A percentile compares a stretch with the other conserved stretches of the same genome.
Conservation (phyloP, 2,329 filamentous ascomycete genomes). For the Cladosporium sp. region DNA sequence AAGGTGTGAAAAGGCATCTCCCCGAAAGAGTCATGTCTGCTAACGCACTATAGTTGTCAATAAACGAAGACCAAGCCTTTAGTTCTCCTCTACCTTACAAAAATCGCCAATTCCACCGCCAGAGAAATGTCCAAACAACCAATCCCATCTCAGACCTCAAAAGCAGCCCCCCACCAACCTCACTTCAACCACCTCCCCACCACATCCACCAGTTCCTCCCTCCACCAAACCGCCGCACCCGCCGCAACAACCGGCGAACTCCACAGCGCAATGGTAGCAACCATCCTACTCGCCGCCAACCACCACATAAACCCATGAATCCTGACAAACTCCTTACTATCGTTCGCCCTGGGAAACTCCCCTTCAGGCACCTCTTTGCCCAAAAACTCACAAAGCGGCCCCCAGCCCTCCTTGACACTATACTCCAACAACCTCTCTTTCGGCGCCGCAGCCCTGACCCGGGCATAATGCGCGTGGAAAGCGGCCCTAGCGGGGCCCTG, state of each 20-base stretch:
- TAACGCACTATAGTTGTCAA: too few relatives aligned
- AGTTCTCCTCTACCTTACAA: too few relatives aligned
- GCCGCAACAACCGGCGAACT: neutral
- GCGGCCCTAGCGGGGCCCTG: conserved; percentile 5
- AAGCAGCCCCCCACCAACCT: neutral
- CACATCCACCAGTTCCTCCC: neutral
- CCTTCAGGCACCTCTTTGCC: neutral
- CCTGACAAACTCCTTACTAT: conserved; percentile 14
- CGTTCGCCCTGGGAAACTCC: conserved; percentile 10
- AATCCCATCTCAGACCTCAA: too few relatives aligned
- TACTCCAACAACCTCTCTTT: conserved; percentile 14
- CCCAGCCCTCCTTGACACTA: conserved; percentile 9
- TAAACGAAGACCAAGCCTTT: too few relatives aligned
- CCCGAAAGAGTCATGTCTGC: too few relatives aligned
- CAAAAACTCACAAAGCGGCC: conserved; percentile 7
- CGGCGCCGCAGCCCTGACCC: conserved; percentile 1
- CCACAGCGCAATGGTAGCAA: conserved; percentile 13
- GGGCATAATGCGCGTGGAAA: conserved; percentile 11
- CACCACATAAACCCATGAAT: conserved; percentile 19
- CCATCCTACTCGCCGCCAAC: conserved; percentile 16
- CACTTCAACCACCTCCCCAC: neutral
- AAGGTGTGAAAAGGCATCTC: too few relatives aligned
- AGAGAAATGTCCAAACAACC: too few relatives aligned
- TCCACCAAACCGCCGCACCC: conserved; percentile 3
- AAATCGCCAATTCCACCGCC: too few relatives aligned